Base-by-base conservation (phyloP, 768 basidiomycete species). In the Termitomyces sp. region DNA sequence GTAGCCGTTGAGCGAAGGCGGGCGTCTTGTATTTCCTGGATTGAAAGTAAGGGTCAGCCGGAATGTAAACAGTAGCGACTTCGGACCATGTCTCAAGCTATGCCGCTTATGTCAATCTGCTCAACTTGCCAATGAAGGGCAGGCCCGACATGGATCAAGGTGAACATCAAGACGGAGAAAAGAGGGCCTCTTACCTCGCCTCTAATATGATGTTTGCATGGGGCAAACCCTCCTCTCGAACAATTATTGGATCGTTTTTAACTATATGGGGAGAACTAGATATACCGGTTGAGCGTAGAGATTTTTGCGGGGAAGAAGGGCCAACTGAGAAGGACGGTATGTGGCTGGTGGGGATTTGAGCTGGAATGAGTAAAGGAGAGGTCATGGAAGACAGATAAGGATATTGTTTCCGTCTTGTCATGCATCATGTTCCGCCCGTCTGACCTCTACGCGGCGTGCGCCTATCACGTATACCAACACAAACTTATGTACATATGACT, bases 1-100 rank as follows among this genome's bases (percentile, higher is more conserved):
- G 76, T 51, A 92, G 64, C 32, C 81, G 76, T 18, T 71, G 62
- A 22, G 79, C 72, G 69, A 93, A 92, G 0, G 70, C 63, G 3
- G 73, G 63, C 7, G 83, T 78, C 67, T 84, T 87, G 73, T 87
- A 87, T 56, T 83, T 80, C 69, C 91, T 93, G 66, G 13, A 56
- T 68, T 55, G 59, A 50, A 60, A 55, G 52, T 44, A 59, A 56
- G 58, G 48, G 57, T 61, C 36, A 67, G 61, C 68, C 67, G 46
- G 49, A 52, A 59, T 24, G 46, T 62, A 64, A 60, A 65, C 62
- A 65, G 63, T 59, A 57, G 65, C 59, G 62, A 65, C 64, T 72
- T 60, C 73, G 69, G 71, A 75, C 72, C 73, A 65, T 72, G 66
- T 67, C 72, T 59, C 63, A 68, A 44, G 16, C 4, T 37, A 2